Base-by-base conservation (phyloP, 208 protist species). In the Lotmaria passim region DNA sequence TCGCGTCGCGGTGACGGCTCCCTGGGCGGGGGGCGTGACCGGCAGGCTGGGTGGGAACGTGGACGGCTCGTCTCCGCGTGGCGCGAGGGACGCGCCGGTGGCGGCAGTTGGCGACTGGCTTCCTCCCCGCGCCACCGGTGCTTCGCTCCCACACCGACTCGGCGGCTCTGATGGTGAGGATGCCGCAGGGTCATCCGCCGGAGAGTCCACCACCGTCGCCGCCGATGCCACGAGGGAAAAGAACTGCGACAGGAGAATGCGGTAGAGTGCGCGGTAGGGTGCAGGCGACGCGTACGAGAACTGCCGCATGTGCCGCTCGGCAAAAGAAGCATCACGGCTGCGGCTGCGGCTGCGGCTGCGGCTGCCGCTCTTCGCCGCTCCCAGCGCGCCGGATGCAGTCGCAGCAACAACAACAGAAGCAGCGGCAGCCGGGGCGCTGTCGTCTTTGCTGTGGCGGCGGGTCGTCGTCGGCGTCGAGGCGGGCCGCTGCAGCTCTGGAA, bases 241-340 rank as follows among this genome's bases (percentile, higher is more conserved):
- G 51, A 69, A 69, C 33, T 69, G 31, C 11, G 66, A 63, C 7
- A 62, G 11, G 26, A 72, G 33, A 47, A 72, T 57, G 21, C 66
- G 66, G 26, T 58, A 72, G 24, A 72, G 66, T 0, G 55, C 44
- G 31, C 66, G 66, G 26, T 72, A 72, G 10, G 66, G 66, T 17
- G 66, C 66, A 34, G 38, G 39, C 10, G 53, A 63, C 3, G 53
- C 8, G 44, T 72, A 72, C 4, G 66, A 58, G 11, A 72, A 30
- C 46, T 31, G 53, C 33, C 53, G 64, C 51, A 51, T n/a, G 30
- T 59, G 19, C 21, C 33, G 53, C 34, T 43, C 58, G 14, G 24
- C 44, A 52, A 52, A 50, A 14, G 44, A 6, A 23, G 26, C 31
- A 15, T 43, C 4, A 17, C n/a, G 6, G 53, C n/a, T n/a, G n/a